Base-by-base conservation (phyloP, 495 filamentous ascomycete genomes). In the Aspergillus olivimuriae region DNA sequence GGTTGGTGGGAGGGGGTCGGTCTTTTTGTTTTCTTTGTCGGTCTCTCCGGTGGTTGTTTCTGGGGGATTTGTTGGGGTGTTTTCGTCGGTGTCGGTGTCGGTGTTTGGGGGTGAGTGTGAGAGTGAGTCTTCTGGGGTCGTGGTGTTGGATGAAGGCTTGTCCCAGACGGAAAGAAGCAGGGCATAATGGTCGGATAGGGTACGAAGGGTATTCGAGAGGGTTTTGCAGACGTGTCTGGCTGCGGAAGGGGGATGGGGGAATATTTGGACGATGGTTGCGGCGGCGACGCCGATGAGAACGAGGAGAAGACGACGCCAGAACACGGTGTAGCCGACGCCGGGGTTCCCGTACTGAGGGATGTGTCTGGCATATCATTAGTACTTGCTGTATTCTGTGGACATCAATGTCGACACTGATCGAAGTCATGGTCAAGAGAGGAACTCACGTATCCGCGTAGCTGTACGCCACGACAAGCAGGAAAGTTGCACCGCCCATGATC, bases 181-280 rank as follows among this genome's bases (percentile, higher is more conserved):
- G 12, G 69, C 69, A 42, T 73, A 73, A 39, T 71, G 66, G 39
- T 71, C 68, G 0, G 66, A 66, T 3, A 71, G 32, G 2, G 59
- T 53, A 14, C 66, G 60, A 15, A 73, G 48, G 12, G 54, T 44
- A 12, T 62, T 57, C 0, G 70, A 68, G 4, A 73, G 56, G 0
- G 61, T 58, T 15, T 65, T 67, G 58, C 64, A 59, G 50, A 70
- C 46, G 39, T 73, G 70, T 12, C 54, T 51, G 11, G 65, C 50
- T 0, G 69, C 70, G 6, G 68, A 70, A 3, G 67, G 66, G 2
- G 70, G 70, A 6, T 57, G 57, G 9, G 70, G 70, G 43, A 73
- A 58, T 3, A 73, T 36, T 34, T 70, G 67, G 0, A 72, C 58
- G 28, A 73, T 57, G 9, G 61, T 48, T 0, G 67, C 58, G 2